Conservation (phyloP, 73 alveolate species). For the Uronychia binucleata region DNA sequence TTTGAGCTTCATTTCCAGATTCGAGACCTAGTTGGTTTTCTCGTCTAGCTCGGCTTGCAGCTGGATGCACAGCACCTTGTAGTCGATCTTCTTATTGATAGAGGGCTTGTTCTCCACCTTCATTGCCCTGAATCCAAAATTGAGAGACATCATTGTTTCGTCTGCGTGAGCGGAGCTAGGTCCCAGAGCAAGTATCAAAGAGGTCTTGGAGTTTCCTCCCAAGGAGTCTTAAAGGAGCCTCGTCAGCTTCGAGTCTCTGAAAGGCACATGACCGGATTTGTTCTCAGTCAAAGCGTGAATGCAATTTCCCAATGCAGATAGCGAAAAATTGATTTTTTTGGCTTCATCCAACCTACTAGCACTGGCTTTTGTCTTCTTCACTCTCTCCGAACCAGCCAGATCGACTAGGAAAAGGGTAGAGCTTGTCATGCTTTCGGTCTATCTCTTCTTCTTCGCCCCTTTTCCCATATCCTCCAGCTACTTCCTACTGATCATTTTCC, state of each 20-base stretch:
- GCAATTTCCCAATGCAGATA: constrained; percentile 88
- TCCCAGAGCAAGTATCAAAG: constrained; percentile 89
- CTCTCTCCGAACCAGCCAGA: constrained; percentile 65
- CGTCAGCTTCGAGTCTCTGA: constrained; percentile 94
- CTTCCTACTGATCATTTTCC: constrained; percentile 83
- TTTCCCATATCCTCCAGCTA: constrained; percentile 1
- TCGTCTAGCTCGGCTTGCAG: constrained; percentile 75
- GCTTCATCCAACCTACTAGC: constrained; percentile 86
- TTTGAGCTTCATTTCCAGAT: constrained; percentile 24
- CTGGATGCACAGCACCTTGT: constrained; percentile 50
- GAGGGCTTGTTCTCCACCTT: constrained; percentile 84
- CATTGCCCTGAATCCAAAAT: constrained; percentile 93
- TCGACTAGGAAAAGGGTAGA: constrained; percentile 41
- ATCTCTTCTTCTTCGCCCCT: constrained; percentile 32
- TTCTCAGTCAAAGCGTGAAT: constrained; percentile 82
- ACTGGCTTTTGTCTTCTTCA: constrained; percentile 46
- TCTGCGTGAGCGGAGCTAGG: constrained; percentile 89
- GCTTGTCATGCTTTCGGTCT: constrained; percentile 67
- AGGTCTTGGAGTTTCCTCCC: constrained; percentile 94
- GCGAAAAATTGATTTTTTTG: constrained; percentile 74
- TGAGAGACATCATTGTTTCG: constrained; percentile 82
- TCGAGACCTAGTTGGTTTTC: constrained; percentile 47
- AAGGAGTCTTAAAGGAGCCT: constrained; percentile 85
- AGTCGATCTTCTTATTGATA: constrained; percentile 72
- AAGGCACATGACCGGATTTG: constrained; percentile 83